These are phyloP conservation scores for Ceratonia siliqua DNA, from an alignment of 306 rosid species.

Conservation along the genomic window DNA sequence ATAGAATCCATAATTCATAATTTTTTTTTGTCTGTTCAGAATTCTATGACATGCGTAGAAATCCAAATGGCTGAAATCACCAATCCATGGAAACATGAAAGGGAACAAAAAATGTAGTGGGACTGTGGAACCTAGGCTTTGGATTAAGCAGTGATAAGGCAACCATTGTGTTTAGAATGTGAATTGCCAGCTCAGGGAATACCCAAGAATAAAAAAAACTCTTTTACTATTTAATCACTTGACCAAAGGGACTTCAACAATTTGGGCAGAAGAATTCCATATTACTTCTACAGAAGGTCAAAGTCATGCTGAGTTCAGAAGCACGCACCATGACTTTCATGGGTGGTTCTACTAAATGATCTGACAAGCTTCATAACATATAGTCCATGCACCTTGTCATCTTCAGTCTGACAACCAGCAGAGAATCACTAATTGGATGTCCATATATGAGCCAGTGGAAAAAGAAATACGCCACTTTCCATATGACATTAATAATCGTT, in stretches of 20 bases:
- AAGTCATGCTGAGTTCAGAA: slow-evolving; percentile 25
- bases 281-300: background rate
- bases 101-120: background rate
- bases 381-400: slow-evolving; percentile 82
- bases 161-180: background rate
- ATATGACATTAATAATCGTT: background rate
- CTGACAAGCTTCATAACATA: slow-evolving; percentile 91
- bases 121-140: background rate
- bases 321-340: slow-evolving; percentile 63
- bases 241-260: background rate
- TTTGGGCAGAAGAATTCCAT: background rate
- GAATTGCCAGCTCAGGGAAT: background rate
- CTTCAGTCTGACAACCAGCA: slow-evolving; percentile 58
- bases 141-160: background rate
- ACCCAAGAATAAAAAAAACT: background rate
- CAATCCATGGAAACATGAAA: background rate
- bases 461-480: background rate
- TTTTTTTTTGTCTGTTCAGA: background rate
- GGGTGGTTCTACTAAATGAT: slow-evolving; percentile 74
- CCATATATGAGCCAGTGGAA: background rate
- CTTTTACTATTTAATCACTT: background rate
- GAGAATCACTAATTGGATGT: slow-evolving; percentile 21
- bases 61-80: background rate
- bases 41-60: background rate
- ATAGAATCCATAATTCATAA: background rate